Evolutionary conservation across 495 filamentous ascomycete species (phyloP), one percentile per base, ranked within the genome.

Genomic region (Penicillium paxilli): DNA sequence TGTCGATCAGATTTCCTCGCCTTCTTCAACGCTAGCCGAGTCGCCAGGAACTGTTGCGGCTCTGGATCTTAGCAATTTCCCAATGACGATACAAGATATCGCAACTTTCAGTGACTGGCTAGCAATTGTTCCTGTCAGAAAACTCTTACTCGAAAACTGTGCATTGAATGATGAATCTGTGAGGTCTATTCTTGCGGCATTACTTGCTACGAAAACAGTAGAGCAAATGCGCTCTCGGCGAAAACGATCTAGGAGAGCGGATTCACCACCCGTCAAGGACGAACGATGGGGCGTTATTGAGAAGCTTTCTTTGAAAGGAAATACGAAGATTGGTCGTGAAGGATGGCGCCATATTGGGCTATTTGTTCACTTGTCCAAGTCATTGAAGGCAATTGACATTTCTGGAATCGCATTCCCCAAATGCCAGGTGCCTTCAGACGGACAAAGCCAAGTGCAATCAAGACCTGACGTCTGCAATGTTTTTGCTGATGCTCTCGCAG

Each of bases 261-360:
- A 68, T 10, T 42, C 56, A 5, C 52, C 56, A 4, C 16, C 49
- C 9, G 24, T 47, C 4, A 67, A 67, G 22, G 67, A 71, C 41
- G 80, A 85, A 54, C 71, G 73, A 26, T 70, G 75, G 24, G 91
- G 94, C 17, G 83, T 91, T 1, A 81, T 98, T 4, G 92, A 97
- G 74, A 87, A 93, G 54, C 69, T 98, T 5, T 88, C 87, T 4
- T 71, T 98, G n/a, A 97, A 96, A 67, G 87, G 92, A 63, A 96
- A 95, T 62, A 74, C 81, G 1, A 93, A 90, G 61, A 89, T 98
- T 51, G 86, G 87, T 8, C 72, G 78, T 2, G 90, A 93, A 48
- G 94, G 94, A 24, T 98, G 94, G 94, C 87, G 85, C 61, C 87
- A 97, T 60, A 89, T 98, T 32, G 86, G 86, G 49, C 76, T 96